Evolutionary conservation across 2,329 filamentous ascomycete species (phyloP).

Genomic region (Trematosphaeria pertusa): DNA sequence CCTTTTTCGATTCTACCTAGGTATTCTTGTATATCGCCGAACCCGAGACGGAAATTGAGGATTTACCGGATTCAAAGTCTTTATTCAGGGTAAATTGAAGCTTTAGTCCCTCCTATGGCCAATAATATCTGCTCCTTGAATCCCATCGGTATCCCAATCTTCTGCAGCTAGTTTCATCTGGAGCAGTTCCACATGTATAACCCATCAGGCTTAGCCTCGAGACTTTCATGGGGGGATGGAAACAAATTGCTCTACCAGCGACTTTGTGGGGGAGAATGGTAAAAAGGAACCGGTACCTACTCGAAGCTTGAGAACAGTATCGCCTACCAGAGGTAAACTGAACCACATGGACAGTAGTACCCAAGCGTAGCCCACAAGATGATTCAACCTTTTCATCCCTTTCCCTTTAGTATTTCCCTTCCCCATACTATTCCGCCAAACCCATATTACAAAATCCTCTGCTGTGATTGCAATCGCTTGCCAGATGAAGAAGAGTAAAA

Average conservation of each 20-base stretch:
- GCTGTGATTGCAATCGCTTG: slow-evolving; percentile 17
- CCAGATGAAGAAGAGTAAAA: slow-evolving; percentile 22
- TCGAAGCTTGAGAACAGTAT: slow-evolving; percentile 1
- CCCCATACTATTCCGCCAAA: neutral
- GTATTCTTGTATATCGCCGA: too few relatives aligned
- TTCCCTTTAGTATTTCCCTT: neutral
- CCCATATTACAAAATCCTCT: slow-evolving; percentile 16
- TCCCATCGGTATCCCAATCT: too few relatives aligned
- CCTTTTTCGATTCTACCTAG: too few relatives aligned
- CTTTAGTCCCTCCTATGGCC: too few relatives aligned
- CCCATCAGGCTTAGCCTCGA: too few relatives aligned
- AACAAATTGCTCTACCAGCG: slow-evolving; percentile 1
- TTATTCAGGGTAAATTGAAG: too few relatives aligned
- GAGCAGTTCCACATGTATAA: too few relatives aligned
- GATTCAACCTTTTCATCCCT: neutral
- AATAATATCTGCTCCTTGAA: too few relatives aligned
- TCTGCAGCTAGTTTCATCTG: too few relatives aligned
- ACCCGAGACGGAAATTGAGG: too few relatives aligned
- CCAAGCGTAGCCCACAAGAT: slow-evolving; percentile 2
- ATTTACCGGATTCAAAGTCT: too few relatives aligned
- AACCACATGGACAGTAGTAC: slow-evolving; percentile 1
- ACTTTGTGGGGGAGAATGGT: neutral
- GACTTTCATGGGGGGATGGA: neutral
- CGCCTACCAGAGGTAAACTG: slow-evolving; percentile 3
- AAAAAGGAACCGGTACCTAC: neutral